Evolutionary conservation across 2,329 filamentous ascomycete genomes (phyloP).

Genomic region (Hansfordia pulvinata): DNA sequence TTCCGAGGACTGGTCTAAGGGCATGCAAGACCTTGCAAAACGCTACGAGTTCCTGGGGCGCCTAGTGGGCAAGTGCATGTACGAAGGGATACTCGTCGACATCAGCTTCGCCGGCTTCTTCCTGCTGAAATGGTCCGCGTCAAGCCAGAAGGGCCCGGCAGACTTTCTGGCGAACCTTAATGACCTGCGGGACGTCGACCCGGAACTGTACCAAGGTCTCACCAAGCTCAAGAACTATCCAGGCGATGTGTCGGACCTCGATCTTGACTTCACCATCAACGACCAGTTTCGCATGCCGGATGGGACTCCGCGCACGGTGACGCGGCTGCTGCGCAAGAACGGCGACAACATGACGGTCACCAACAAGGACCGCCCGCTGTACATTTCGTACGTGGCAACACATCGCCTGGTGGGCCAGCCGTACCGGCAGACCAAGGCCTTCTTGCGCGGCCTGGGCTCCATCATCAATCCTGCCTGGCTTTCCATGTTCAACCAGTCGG

Average conservation of each 20-base stretch:
- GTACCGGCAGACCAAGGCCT: constrained; percentile 69
- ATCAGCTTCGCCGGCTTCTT: constrained; percentile 92
- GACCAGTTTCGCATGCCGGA: constrained; percentile 43
- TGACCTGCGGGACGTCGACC: constrained; percentile 83
- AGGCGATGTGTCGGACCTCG: constrained; percentile 68
- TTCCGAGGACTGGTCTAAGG: constrained; percentile 40
- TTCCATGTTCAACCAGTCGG: constrained; percentile 95
- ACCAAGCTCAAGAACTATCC: constrained; percentile 71
- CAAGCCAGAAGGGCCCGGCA: constrained; percentile 40
- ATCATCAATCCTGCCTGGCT: constrained; percentile 92
- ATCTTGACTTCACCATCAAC: constrained; percentile 78
- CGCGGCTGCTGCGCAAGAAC: constrained; percentile 61
- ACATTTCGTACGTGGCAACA: constrained; percentile 81
- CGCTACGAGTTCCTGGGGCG: constrained; percentile 87
- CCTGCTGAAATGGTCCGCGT: constrained; percentile 83
- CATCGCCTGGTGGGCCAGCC: constrained; percentile 78
- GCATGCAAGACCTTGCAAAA: constrained; percentile 47
- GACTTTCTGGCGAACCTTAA: constrained; percentile 87
- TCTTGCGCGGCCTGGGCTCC: constrained; percentile 69
- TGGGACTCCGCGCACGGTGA: constrained; percentile 44
- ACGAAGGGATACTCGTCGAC: constrained; percentile 91
- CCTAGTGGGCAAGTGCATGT: constrained; percentile 90
- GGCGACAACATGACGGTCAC: constrained; percentile 71
- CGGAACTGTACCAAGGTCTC: constrained; percentile 79
- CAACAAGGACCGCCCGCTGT: constrained; percentile 85